Evolutionary conservation across 2,329 filamentous ascomycete species (phyloP), one percentile per base, ranked within the genome.

Genomic region (Neonectria coccinea): DNA sequence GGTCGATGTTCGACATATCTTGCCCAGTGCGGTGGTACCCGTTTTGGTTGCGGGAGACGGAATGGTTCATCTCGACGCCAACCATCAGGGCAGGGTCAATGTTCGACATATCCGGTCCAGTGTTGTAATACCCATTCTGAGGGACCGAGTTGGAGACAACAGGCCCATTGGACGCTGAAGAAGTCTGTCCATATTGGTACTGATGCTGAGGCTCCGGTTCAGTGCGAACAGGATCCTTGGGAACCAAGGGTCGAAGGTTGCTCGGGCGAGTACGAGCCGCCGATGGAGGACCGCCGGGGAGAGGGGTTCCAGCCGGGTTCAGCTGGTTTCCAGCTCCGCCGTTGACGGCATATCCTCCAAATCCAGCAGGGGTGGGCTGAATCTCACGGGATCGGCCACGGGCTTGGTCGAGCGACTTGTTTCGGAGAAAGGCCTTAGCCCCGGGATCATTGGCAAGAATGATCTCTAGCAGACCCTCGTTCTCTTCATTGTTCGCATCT

Each of bases 391-490:
- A 9, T 33, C 31, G 48, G 20, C 44, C 31, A 42, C 41, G 48
- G 48, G 41, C 55, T 16, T 22, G 41, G 5, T 31, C 36, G 5
- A 51, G 11, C 11, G 56, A 42, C 42, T 59, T 64, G n/a, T 55
- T 55, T 27, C 8, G 18, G 67, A 48, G 2, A 66, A 41, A 48
- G 61, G 42, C 22, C 64, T 55, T 9, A 31, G 63, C 56, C 5
- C 31, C 14, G 10, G 52, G 39, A 33, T 18, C 61, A 14, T 56
- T 45, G 3, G 61, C 61, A 27, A 64, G 22, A n/a, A 64, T 64
- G 20, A 50, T 36, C 5, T 54, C 56, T 6, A 62, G 36, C 27
- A 53, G 31, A 4, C 57, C 41, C 12, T 58, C 41, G 9, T 51
- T 41, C 29, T 44, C 51, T 16, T 57, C 2, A n/a, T 12, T 22